These are phyloP conservation scores for Cyberlindnera mrakii DNA, from an alignment of 805 yeast genomes.

Conservation along the genomic window DNA sequence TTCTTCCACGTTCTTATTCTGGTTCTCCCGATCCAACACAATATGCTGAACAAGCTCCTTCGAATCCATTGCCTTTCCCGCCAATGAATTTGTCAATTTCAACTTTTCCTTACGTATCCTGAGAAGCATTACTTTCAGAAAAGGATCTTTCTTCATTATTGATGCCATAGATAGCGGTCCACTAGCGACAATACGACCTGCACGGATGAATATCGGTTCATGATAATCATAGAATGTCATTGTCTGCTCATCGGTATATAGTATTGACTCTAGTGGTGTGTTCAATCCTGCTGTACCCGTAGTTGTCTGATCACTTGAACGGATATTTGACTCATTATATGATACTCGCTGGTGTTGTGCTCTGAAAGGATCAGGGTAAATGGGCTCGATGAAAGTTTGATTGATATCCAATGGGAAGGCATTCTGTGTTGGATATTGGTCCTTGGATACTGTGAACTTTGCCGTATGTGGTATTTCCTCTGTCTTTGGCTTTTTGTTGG, in stretches of 20 bases:
- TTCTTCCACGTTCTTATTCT: slow-evolving; percentile 18
- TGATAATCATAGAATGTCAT: slow-evolving; percentile 27
- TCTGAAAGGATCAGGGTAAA: no score
- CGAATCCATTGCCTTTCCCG: slow-evolving; percentile 3
- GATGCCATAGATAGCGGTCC: slow-evolving; percentile 28
- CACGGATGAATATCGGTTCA: slow-evolving; percentile 25
- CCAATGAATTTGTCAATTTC: slow-evolving; percentile 8
- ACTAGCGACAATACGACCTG: slow-evolving; percentile 26
- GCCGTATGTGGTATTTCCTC: no score
- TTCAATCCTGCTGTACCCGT: neutral
- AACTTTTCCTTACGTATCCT: slow-evolving; percentile 24
- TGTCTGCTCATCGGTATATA: neutral
- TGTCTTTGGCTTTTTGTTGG: neutral
- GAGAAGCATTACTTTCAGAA: slow-evolving; percentile 19
- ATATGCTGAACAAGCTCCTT: slow-evolving; percentile 18
- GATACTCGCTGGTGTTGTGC: no score
- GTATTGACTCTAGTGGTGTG: neutral
- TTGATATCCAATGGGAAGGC: no score
- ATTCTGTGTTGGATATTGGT: no score
- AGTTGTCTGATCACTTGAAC: no score
- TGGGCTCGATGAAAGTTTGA: no score
- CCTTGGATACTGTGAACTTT: no score
- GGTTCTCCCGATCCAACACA: slow-evolving; percentile 14
- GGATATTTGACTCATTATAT: no score
- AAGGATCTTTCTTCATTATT: slow-evolving; percentile 26